Percentiles rank a stretch among this genome's conserved stretches.
phyloP scores from a whole-genome alignment of 257 asterid species.

The Solanum pimpinellifolium region DNA sequence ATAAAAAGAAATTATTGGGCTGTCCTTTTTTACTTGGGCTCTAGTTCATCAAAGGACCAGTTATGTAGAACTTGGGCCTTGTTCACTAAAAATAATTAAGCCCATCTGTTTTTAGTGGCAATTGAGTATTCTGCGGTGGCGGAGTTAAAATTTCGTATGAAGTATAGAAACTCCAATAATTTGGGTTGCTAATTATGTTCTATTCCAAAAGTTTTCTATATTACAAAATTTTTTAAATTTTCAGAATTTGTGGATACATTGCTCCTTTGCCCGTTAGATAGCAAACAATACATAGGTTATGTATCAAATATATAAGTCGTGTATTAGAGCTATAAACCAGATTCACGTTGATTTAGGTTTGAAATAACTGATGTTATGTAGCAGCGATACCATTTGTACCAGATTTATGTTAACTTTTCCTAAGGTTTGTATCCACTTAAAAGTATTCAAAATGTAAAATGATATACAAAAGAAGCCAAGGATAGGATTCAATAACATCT shows the following conservation, averaged over 20 bases:
- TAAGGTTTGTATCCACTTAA: not conserved
- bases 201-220: not conserved
- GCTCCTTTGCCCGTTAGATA: not conserved
- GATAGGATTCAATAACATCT: not conserved
- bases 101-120: not conserved
- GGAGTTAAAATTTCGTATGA: not conserved
- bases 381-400: not conserved
- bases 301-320: not conserved
- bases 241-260: not conserved
- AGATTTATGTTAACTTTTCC: not conserved
- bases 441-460: not conserved
- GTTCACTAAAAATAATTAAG: not conserved
- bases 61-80: not conserved
- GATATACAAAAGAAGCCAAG: not conserved
- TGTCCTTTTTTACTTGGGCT: not conserved
- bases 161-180: too few species aligned
- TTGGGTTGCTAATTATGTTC: not conserved
- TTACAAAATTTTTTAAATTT: too few species aligned
- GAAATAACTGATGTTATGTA: not conserved
- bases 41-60: not conserved
- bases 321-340: not conserved
- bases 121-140: not conserved
- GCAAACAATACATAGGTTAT: not conserved
- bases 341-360: too few species aligned
- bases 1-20: not conserved